Conservation (phyloP, 371 early-diverging fungal genomes). For the Dichotomocladium elegans region DNA sequence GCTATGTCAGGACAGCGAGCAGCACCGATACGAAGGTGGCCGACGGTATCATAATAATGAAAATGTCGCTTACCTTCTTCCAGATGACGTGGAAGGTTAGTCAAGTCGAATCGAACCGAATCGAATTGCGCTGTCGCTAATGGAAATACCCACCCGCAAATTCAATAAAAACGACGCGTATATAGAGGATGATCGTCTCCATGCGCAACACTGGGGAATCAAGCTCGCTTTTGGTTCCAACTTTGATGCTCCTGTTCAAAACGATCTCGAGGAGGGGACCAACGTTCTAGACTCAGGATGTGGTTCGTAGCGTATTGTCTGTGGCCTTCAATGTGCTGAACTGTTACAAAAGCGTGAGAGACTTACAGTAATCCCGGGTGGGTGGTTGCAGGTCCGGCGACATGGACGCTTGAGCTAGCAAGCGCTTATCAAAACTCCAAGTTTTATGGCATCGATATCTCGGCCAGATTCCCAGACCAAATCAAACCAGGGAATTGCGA, state of each 20-base stretch:
- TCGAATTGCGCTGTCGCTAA: too few species aligned
- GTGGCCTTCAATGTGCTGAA: too few species aligned
- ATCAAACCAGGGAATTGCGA: constrained; percentile 21
- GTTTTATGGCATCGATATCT: constrained; percentile 13
- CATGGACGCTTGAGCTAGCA: constrained; percentile 13
- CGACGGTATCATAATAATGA: constrained; percentile 44
- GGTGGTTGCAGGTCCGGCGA: constrained; percentile 27
- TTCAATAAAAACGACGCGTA: too few species aligned
- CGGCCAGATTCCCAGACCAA: constrained; percentile 6
- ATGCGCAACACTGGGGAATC: constrained; percentile 11
- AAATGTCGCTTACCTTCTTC: constrained; percentile 43
- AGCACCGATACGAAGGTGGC: too few species aligned
- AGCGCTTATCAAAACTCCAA: constrained; percentile 8
- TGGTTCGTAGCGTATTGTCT: background rate
- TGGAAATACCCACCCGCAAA: too few species aligned
- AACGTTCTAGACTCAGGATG: constrained; percentile 10
- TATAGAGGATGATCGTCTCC: constrained; percentile 11
- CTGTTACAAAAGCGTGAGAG: background rate
- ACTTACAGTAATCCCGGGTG: constrained; percentile 34
- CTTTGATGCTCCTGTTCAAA: constrained; percentile 2
- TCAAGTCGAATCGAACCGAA: too few species aligned
- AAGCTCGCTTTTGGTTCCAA: background rate
- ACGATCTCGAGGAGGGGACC: constrained; percentile 2
- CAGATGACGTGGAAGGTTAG: constrained; percentile 44
- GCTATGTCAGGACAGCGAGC: too few species aligned